These are phyloP conservation scores for Sapria himalayana DNA, from an alignment of 345 rosid genomes.

Conservation along the genomic window DNA sequence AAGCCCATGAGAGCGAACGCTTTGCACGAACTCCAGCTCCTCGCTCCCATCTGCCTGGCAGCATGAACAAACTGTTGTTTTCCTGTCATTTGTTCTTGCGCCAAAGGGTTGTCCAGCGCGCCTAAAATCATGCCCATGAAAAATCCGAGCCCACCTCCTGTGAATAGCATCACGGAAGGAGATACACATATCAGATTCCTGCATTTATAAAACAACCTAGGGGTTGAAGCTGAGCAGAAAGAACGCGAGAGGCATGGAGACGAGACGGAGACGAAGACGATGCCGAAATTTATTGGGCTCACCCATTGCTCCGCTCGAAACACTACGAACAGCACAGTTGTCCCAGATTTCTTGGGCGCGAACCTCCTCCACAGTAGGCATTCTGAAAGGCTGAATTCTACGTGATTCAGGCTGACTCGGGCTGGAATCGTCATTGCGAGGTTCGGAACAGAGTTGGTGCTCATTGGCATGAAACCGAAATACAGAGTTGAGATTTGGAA, in stretches of 20 bases:
- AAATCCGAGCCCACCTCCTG: slow-evolving; percentile 88
- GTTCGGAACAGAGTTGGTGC: slow-evolving; percentile 17
- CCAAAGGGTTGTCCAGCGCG: slow-evolving; percentile 69
- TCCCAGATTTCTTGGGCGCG: slow-evolving; percentile 91
- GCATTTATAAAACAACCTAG: no score
- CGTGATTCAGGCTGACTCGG: slow-evolving; percentile 24
- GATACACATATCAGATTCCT: no score
- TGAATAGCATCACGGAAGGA: no score
- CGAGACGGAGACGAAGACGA: no score
- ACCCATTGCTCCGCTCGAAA: slow-evolving; percentile 82
- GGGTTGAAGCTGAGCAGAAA: no score
- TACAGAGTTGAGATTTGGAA: no score
- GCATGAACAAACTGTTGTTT: slow-evolving; percentile 50
- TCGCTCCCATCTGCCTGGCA: slow-evolving; percentile 63
- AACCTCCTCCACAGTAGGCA: slow-evolving; percentile 71
- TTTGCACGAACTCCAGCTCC: slow-evolving; percentile 81
- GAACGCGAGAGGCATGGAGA: no score
- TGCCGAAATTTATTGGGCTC: no score
- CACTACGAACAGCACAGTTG: slow-evolving; percentile 68
- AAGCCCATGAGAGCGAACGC: slow-evolving; percentile 86
- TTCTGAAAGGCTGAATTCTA: slow-evolving; percentile 34
- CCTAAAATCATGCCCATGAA: slow-evolving; percentile 76
- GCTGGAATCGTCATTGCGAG: slow-evolving; percentile 9
- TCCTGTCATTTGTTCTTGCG: slow-evolving; percentile 54
- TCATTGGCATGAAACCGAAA: no score